Base-by-base conservation (phyloP, 441 rosid species). In the Populus hybrid region DNA sequence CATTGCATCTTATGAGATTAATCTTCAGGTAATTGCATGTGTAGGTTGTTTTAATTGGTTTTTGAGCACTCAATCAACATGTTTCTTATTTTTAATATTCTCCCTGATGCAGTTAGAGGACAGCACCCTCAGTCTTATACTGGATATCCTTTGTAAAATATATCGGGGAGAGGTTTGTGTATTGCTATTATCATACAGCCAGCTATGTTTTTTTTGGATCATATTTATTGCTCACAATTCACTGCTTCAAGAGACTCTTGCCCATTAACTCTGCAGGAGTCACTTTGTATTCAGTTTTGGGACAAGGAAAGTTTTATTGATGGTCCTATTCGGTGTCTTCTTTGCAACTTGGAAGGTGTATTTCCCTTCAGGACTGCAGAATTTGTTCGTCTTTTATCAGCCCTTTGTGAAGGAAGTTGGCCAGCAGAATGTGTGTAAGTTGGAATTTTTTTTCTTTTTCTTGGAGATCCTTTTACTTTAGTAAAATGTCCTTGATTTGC, bases 351-450 rank as follows among this genome's bases (percentile, higher is more conserved):
- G 79, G 99, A 91, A 86, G 87, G 91, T 65, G 98, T 93, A 89
- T 97, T 97, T 81, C 98, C 99, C 34, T 85, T 82, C 78, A 92
- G 96, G 85, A 91, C 87, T 76, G 77, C 82, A 67, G 97, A 90
- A 86, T 86, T 94, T 73, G 81, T 94, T 83, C 93, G 92, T 75
- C 86, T 97, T 81, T 84, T 97, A 82, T 89, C 98, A 72, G 88
- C 97, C 79, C 92, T 97, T 77, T 87, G 96, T 85, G 98, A 94
- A 85, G 99, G 99, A 82, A 87, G 89, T 78, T 97, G 99, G 99
- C 98, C 99, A 50, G 89, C 98, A 53, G 95, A 94, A 86, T 97
- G 99, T 63, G 98, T 91, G 99, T 97, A 87, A 91, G 99, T 90
- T 3, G 80, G 70, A 73, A 53, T 79, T 75, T 8, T 57, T 26